phyloP scores from a whole-genome alignment of 2,329 filamentous ascomycete genomes.

The Diplodia seriata region DNA sequence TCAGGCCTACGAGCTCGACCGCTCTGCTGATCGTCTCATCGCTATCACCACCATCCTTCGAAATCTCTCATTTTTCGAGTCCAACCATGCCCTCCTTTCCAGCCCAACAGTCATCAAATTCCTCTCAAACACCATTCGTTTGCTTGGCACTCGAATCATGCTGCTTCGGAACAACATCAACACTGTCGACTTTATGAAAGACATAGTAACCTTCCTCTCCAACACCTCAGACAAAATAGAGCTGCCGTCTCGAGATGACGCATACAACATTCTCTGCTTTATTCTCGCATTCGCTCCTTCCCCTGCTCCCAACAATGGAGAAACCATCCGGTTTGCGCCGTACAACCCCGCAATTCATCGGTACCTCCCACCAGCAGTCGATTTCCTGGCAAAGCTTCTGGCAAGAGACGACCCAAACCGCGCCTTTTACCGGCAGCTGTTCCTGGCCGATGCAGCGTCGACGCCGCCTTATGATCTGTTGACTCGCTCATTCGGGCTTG shows the following conservation, averaged over 20 bases:
- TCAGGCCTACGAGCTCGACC: slow-evolving; percentile 79
- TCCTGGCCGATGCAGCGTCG: slow-evolving; percentile 72
- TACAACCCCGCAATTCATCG: slow-evolving; percentile 84
- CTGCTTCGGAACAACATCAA: slow-evolving; percentile 82
- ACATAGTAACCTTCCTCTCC: slow-evolving; percentile 85
- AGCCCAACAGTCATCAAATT: slow-evolving; percentile 82
- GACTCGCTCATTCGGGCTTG: slow-evolving; percentile 84
- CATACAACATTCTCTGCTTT: slow-evolving; percentile 84
- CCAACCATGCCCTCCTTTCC: slow-evolving; percentile 77
- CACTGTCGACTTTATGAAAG: slow-evolving; percentile 96
- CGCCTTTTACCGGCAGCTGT: slow-evolving; percentile 81
- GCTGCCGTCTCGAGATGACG: slow-evolving; percentile 85
- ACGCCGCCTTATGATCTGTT: slow-evolving; percentile 77
- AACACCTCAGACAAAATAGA: slow-evolving; percentile 84
- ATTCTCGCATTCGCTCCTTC: slow-evolving; percentile 87
- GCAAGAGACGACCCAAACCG: slow-evolving; percentile 94
- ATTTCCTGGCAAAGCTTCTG: slow-evolving; percentile 88
- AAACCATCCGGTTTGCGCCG: slow-evolving; percentile 72
- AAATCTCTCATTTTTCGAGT: slow-evolving; percentile 85
- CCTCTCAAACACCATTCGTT: slow-evolving; percentile 80
- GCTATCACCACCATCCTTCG: slow-evolving; percentile 91
- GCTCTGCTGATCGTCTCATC: slow-evolving; percentile 84
- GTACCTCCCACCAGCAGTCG: slow-evolving; percentile 88
- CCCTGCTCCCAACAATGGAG: slow-evolving; percentile 67
- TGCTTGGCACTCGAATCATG: slow-evolving; percentile 87